phyloP scores from a whole-genome alignment of 2,329 filamentous ascomycete species.

The Colletotrichum echinochloae region DNA sequence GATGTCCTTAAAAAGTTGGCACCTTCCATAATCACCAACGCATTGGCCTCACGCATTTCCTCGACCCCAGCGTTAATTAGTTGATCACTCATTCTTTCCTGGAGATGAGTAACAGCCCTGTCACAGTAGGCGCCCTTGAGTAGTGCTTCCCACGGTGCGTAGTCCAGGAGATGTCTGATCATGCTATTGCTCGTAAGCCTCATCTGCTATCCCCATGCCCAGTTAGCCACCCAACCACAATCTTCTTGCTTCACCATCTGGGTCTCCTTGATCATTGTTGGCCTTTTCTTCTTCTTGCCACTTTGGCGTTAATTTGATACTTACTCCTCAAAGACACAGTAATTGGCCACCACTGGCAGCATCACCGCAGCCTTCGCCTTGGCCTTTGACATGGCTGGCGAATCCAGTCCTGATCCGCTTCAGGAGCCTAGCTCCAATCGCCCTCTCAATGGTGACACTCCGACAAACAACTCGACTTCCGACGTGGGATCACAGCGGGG shows the following conservation, averaged over 20 bases:
- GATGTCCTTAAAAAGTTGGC: background rate
- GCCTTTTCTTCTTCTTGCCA: background rate
- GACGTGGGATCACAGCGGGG: background rate
- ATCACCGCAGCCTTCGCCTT: no score
- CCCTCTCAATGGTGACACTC: background rate
- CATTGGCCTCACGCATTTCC: background rate
- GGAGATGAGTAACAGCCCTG: background rate
- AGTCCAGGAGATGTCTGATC: accelerated
- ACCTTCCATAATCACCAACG: background rate
- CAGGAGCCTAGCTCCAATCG: background rate
- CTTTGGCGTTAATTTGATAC: background rate
- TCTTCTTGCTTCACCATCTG: background rate
- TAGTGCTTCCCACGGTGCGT: background rate
- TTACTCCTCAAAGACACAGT: background rate
- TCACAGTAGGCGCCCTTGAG: background rate
- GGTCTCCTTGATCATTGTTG: background rate
- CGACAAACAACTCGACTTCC: background rate
- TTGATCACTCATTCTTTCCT: background rate
- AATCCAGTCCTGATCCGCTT: slow-evolving; percentile 13
- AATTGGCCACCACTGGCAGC: background rate
- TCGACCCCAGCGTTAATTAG: accelerated
- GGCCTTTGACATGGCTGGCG: background rate
- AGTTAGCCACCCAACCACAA: background rate
- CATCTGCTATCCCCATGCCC: background rate
- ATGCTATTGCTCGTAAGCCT: no score